Evolutionary conservation across 306 rosid genomes (phyloP).

Genomic region (Dryas drummondii): DNA sequence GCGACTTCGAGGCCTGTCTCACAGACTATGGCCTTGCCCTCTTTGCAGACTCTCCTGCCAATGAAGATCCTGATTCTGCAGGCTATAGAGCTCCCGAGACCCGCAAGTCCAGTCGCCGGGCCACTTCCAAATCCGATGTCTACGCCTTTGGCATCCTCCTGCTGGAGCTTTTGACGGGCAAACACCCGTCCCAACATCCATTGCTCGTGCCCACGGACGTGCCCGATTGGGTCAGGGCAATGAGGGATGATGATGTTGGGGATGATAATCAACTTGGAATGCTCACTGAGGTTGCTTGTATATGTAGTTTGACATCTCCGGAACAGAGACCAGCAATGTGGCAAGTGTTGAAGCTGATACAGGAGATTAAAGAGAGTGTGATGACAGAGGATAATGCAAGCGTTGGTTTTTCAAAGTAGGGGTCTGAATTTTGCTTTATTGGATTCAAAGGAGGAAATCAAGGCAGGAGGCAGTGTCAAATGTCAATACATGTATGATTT

Average conservation of each 20-base stretch:
- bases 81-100: conserved; percentile 74
- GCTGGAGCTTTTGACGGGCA: conserved; percentile 87
- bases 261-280: conserved; percentile 70
- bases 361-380: conserved; percentile 79
- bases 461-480: background rate
- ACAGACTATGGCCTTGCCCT: conserved; percentile 70
- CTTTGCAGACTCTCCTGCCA: conserved; percentile 46
- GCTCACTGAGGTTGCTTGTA: conserved; percentile 91
- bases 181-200: conserved; percentile 83
- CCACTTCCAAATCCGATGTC: conserved; percentile 68
- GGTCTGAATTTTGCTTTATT: conserved; percentile 5
- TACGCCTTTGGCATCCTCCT: conserved; percentile 74
- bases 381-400: conserved; percentile 34
- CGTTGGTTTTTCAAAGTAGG: conserved; percentile 34
- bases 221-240: conserved; percentile 76
- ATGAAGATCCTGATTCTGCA: conserved; percentile 58
- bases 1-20: conserved; percentile 83
- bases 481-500: conserved; percentile 1
- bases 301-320: conserved; percentile 74
- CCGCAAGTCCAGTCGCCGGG: conserved; percentile 51
- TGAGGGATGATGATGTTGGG: conserved; percentile 67
- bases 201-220: conserved; percentile 65
- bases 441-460: conserved; percentile 24
- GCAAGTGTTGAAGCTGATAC: conserved; percentile 89
- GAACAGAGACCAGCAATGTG: conserved; percentile 96